Percentiles rank a stretch among this genome's conserved stretches.
Conservation (phyloP, 2,329 filamentous ascomycete genomes). For the Venturia aucupariae region DNA sequence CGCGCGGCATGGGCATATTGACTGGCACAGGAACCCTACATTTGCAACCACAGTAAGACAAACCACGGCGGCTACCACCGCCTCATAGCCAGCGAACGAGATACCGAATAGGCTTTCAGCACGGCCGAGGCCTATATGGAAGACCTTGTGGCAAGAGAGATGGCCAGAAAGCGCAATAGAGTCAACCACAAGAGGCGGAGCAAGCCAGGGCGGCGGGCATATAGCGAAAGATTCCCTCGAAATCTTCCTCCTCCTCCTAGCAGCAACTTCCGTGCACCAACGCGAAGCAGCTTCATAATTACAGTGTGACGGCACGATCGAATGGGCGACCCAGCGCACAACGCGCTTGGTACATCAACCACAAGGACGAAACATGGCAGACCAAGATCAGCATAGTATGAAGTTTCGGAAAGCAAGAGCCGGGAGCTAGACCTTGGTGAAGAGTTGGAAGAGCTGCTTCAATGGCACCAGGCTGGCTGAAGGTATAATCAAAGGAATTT, state of each 20-base stretch:
- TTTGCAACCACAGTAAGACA: too few species aligned
- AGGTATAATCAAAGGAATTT: too few species aligned
- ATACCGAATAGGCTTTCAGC: too few species aligned
- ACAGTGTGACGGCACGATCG: background rate
- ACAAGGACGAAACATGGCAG: background rate
- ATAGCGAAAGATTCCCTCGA: background rate
- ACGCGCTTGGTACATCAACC: background rate
- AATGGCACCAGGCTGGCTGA: background rate
- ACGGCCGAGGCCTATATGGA: too few species aligned
- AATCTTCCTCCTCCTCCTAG: too few species aligned
- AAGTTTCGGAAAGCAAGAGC: background rate
- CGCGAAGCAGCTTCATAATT: background rate
- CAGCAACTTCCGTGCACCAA: background rate
- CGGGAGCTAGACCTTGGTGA: background rate
- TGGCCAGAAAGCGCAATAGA: background rate
- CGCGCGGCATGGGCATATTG: too few species aligned
- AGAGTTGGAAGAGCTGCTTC: background rate
- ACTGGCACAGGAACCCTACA: too few species aligned
- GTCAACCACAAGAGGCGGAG: background rate
- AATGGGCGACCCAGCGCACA: background rate
- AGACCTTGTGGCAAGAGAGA: too few species aligned
- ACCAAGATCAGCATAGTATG: background rate
- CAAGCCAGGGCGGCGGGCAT: background rate
- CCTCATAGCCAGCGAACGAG: too few species aligned
- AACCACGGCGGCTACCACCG: too few species aligned